Evolutionary conservation across 148 eudicot species (phyloP), one percentile per base, ranked within the genome.

Genomic region (Chenopodium berlandieri): DNA sequence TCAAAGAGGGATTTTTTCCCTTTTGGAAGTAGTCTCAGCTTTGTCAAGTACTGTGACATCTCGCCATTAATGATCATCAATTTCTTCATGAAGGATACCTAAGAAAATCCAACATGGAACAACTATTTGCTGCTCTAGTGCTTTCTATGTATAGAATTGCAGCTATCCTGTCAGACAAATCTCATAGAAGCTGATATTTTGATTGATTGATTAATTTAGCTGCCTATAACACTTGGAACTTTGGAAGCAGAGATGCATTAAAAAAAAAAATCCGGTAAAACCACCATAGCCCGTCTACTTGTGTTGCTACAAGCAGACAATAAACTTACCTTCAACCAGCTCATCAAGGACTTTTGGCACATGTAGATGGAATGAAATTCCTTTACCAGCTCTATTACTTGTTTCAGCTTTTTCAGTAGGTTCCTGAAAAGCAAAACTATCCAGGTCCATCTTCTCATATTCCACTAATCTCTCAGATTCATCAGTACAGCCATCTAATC

Each of bases 381-480:
- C 85, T 81, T 79, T 86, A 65, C 85, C 80, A 40, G 87, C 87
- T 82, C 82, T 80, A 83, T 87, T 88, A 76, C 86, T 85, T 65
- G 89, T 87, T 86, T 84, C 90, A 86, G 84, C 82, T 82, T 87
- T 89, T 82, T 87, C 88, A 56, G 56, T 86, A 56, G 85, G 85
- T 82, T 88, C 91, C 76, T 92, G 90, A 78, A 77, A 83, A 77
- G 82, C 90, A 73, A 84, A 76, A 80, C 85, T 89, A 76, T 96
- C 99, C 80, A 91, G 84, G 81, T 96, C 99, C 98, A 94, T 94
- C 82, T 88, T 88, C 80, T 91, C 97, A 79, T 82, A 92, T 40
- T 88, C 90, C 79, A 82, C 58, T 80, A 79, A 79, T 82, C 90
- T 82, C 85, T 86, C 86, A 20, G 83, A 32, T 82, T 84, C 91